Percentiles rank a stretch among this genome's conserved stretches.
Conservation (phyloP, 345 rosid genomes). For the Angophora floribunda region DNA sequence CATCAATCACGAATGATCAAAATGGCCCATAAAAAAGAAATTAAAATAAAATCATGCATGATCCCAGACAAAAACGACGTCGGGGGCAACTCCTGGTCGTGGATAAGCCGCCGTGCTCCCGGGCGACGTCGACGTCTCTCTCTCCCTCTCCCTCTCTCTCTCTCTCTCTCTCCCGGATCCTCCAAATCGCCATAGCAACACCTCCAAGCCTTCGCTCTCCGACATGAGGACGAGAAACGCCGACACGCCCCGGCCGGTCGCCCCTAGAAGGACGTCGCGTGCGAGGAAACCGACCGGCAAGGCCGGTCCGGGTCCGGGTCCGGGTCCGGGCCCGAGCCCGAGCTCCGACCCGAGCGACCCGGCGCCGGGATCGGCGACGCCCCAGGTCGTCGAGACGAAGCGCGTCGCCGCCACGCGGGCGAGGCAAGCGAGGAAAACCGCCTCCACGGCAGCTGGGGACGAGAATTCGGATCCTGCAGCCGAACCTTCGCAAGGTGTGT, state of each 20-base stretch:
- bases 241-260: constrained; percentile 4
- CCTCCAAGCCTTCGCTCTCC: not conserved
- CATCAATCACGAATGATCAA: not conserved
- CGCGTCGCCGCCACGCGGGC: not conserved
- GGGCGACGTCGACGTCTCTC: not conserved
- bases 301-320: not conserved
- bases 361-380: not conserved
- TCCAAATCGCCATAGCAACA: not conserved
- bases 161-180: not conserved
- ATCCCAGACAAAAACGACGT: not conserved
- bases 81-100: not conserved
- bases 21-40: not conserved
- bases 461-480: not conserved
- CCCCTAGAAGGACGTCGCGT: constrained; percentile 21
- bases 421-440: not conserved
- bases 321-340: not conserved
- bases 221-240: constrained; percentile 28
- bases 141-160: not conserved
- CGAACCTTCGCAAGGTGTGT: not conserved
- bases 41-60: not conserved
- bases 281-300: constrained; percentile 17
- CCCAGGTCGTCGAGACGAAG: not conserved
- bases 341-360: not conserved
- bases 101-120: not conserved
- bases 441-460: not conserved